phyloP scores from a whole-genome alignment of 495 filamentous ascomycete species.

The Gamarada debralockiae region DNA sequence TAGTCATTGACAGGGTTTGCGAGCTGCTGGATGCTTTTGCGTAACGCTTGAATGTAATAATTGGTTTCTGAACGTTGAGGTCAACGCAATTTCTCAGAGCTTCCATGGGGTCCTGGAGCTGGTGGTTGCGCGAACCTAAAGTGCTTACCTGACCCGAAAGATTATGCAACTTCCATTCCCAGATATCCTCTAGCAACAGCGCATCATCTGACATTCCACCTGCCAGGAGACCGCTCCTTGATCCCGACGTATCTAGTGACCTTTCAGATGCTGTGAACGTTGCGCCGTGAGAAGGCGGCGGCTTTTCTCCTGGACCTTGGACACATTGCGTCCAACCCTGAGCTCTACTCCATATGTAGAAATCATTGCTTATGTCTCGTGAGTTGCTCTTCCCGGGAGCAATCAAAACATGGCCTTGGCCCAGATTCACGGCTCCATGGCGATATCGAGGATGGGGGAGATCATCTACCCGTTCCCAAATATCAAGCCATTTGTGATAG shows the following conservation, averaged over 20 bases:
- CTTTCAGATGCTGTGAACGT: constrained; percentile 23
- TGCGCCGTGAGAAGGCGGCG: constrained; percentile 60
- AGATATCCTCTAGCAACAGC: constrained; percentile 45
- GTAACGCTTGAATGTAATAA: constrained; percentile 14
- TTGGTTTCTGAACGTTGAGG: constrained; percentile 19
- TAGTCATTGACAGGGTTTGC: no score
- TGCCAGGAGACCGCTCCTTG: constrained; percentile 50
- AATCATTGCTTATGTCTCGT: constrained; percentile 52
- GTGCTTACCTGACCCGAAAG: neutral
- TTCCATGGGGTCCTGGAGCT: no score
- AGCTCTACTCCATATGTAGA: constrained; percentile 57
- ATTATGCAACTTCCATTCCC: constrained; percentile 16
- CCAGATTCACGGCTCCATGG: constrained; percentile 62
- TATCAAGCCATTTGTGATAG: constrained; percentile 38
- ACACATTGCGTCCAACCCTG: constrained; percentile 41
- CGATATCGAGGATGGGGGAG: constrained; percentile 66
- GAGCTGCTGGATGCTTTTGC: no score
- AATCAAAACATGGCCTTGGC: constrained; percentile 47
- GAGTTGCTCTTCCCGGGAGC: constrained; percentile 66
- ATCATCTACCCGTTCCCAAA: constrained; percentile 59
- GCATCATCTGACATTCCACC: constrained; percentile 65
- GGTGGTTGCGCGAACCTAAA: neutral
- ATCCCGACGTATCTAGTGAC: neutral
- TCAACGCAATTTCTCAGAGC: neutral
- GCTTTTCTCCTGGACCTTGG: constrained; percentile 22